These are phyloP conservation scores for Xylaria sp. DNA, from an alignment of 495 filamentous ascomycete genomes.

Conservation along the genomic window DNA sequence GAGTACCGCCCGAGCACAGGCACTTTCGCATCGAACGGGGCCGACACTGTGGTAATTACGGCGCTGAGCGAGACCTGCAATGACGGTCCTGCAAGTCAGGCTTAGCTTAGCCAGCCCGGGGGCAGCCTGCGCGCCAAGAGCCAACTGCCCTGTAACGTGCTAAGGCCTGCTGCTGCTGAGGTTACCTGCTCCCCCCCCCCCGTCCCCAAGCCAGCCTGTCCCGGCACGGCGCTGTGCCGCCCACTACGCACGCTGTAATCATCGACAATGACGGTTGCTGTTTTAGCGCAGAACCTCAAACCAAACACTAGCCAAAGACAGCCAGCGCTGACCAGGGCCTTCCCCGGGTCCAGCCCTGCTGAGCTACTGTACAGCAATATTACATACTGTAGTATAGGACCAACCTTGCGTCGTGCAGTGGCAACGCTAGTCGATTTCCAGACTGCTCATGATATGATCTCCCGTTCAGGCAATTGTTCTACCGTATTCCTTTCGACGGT, in stretches of 20 bases:
- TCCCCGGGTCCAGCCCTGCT: slow-evolving; percentile 22
- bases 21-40: slow-evolving; percentile 19
- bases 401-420: background rate
- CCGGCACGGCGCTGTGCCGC: slow-evolving; percentile 2
- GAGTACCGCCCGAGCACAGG: slow-evolving; percentile 18
- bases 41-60: slow-evolving; percentile 28
- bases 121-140: slow-evolving; percentile 8
- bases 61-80: slow-evolving; percentile 26
- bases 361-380: background rate
- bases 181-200: background rate
- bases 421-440: slow-evolving; percentile 2
- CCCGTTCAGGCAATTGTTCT: slow-evolving; percentile 12
- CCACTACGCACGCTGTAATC: slow-evolving; percentile 14
- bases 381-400: background rate
- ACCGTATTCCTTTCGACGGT: background rate
- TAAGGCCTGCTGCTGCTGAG: slow-evolving; percentile 1
- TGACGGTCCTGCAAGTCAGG: slow-evolving; percentile 18
- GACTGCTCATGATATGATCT: background rate
- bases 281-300: slow-evolving; percentile 27
- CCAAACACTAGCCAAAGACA: slow-evolving; percentile 10
- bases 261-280: slow-evolving; percentile 18
- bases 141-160: slow-evolving; percentile 22
- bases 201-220: background rate
- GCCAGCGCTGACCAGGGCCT: background rate
- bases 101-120: slow-evolving; percentile 14